Evolutionary conservation across 129 eudicot species (phyloP).

Genomic region (Chrysanthemum lavandulifolium): DNA sequence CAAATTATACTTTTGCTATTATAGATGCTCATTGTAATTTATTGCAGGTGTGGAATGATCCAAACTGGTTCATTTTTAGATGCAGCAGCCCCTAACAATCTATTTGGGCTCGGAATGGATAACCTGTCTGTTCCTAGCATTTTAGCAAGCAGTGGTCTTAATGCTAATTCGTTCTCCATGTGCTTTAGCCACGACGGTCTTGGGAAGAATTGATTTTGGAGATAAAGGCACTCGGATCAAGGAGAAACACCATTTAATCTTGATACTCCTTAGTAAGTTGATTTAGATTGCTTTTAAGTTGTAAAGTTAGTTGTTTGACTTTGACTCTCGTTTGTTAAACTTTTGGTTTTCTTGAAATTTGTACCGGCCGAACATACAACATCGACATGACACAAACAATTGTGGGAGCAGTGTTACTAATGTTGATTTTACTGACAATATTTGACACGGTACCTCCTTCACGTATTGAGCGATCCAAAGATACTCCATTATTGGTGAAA

Average conservation of each 20-base stretch:
- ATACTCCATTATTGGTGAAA: constrained; percentile 51
- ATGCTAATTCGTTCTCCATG: constrained; percentile 91
- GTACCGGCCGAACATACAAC: too few relatives aligned
- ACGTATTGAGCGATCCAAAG: constrained; percentile 82
- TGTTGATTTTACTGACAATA: constrained; percentile 57
- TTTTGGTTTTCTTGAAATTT: too few relatives aligned
- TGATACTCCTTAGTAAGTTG: constrained; percentile 54
- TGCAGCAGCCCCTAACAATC: constrained; percentile 83
- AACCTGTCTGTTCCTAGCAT: too few relatives aligned
- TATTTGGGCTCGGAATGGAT: constrained; percentile 73
- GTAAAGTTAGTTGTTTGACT: not conserved
- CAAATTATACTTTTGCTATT: not conserved
- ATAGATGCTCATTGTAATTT: constrained; percentile 3
- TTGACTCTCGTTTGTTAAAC: too few relatives aligned
- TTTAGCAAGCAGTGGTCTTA: constrained; percentile 35
- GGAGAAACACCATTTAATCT: too few relatives aligned
- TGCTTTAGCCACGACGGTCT: too few relatives aligned
- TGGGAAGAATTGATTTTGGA: constrained; percentile 87
- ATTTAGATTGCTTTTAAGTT: constrained; percentile 17
- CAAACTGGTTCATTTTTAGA: constrained; percentile 44
- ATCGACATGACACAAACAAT: too few relatives aligned
- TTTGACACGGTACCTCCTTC: constrained; percentile 95
- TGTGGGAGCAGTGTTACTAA: constrained; percentile 56
- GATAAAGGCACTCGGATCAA: constrained; percentile 60
- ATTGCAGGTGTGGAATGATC: constrained; percentile 64